phyloP scores from a whole-genome alignment of 371 early-diverging fungal genomes.

The Rhizomucor miehei region DNA sequence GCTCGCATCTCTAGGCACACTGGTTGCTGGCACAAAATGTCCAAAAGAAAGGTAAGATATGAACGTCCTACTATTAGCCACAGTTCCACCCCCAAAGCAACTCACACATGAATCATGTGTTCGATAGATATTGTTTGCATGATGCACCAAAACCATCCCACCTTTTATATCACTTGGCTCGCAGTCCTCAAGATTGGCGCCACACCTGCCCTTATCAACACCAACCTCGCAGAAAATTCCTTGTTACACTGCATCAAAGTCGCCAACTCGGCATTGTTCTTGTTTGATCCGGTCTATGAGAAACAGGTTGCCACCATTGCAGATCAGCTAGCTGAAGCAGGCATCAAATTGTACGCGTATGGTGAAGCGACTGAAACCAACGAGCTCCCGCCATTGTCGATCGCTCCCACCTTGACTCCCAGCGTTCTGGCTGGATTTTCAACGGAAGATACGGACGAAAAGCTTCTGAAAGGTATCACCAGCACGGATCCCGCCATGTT shows the following conservation, averaged over 20 bases:
- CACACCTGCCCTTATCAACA: conserved; percentile 31
- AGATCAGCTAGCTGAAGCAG: conserved; percentile 1
- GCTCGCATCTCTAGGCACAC: conserved; percentile 17
- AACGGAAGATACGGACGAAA: conserved; percentile 31
- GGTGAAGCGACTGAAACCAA: conserved; percentile 26
- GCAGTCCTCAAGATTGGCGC: conserved; percentile 36
- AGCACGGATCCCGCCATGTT: conserved; percentile 38
- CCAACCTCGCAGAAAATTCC: conserved; percentile 22
- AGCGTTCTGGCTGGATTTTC: conserved; percentile 18
- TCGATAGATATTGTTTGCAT: conserved; percentile 33
- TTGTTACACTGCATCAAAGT: conserved; percentile 34
- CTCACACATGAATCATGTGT: no score
- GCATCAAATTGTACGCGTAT: conserved; percentile 18
- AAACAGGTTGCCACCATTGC: conserved; percentile 19
- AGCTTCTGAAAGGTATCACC: conserved; percentile 18
- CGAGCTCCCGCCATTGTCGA: conserved; percentile 16
- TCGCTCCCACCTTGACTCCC: conserved; percentile 29
- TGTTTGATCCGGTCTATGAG: conserved; percentile 30
- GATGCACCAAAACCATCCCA: conserved; percentile 38
- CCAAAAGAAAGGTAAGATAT: conserved; percentile 16
- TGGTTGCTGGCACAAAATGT: conserved; percentile 24
- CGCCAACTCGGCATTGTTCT: conserved; percentile 18
- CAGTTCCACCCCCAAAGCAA: no score
- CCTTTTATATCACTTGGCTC: conserved; percentile 23
- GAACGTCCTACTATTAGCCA: no score